These are phyloP conservation scores for Hygrocybe punicea DNA, from an alignment of 768 basidiomycete species.

Conservation along the genomic window DNA sequence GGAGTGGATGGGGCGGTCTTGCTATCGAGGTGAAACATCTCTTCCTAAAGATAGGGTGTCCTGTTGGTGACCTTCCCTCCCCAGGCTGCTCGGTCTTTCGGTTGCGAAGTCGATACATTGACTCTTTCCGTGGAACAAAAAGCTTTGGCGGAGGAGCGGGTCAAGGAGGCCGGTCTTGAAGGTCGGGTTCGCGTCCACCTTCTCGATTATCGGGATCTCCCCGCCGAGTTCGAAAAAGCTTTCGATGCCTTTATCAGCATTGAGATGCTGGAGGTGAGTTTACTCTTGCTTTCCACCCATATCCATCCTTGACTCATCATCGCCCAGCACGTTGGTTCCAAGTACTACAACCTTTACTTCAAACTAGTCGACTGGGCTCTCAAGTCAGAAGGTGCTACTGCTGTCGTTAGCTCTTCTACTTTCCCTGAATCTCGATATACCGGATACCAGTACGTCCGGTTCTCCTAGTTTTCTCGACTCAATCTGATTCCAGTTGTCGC, in stretches of 20 bases:
- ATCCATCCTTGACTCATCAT: conserved; percentile 30
- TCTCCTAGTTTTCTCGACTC: background rate
- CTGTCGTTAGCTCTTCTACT: conserved; percentile 64
- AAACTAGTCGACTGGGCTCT: conserved; percentile 74
- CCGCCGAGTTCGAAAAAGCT: conserved; percentile 73
- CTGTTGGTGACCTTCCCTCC: background rate
- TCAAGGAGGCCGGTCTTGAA: conserved; percentile 66
- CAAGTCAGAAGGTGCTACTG: conserved; percentile 63
- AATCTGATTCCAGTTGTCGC: background rate
- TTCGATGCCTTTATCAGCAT: conserved; percentile 77
- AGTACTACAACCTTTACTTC: conserved; percentile 69
- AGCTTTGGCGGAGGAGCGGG: conserved; percentile 78
- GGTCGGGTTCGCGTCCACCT: conserved; percentile 78
- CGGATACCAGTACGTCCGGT: conserved; percentile 58
- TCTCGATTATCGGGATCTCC: conserved; percentile 86
- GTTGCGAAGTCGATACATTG: conserved; percentile 85
- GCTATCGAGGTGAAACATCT: conserved; percentile 69
- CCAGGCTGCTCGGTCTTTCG: conserved; percentile 64
- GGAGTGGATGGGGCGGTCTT: conserved; percentile 90
- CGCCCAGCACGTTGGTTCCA: conserved; percentile 48
- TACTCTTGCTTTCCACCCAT: conserved; percentile 25
- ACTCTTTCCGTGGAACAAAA: conserved; percentile 89
- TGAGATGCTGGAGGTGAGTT: conserved; percentile 73
- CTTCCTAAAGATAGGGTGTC: background rate
- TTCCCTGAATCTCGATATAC: conserved; percentile 69